Percentiles rank a stretch among this genome's conserved stretches.
phyloP scores from a whole-genome alignment of 2,329 filamentous ascomycete genomes.

The Nemania sp. region DNA sequence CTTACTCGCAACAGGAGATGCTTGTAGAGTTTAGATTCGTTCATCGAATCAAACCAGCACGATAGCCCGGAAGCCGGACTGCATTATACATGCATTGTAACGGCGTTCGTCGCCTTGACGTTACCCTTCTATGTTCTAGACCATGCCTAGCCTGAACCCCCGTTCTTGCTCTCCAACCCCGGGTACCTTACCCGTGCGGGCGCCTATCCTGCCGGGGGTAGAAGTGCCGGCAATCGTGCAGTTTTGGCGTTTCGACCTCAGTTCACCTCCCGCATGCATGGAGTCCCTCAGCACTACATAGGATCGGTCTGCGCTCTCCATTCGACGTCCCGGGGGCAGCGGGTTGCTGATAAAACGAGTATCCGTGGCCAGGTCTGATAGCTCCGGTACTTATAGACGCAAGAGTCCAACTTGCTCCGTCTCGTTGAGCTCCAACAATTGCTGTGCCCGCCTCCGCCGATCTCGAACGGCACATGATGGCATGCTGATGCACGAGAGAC shows the following conservation, averaged over 20 bases:
- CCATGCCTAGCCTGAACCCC: constrained; percentile 52
- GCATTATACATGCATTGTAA: constrained; percentile 9
- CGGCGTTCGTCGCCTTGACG: not conserved
- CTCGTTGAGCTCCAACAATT: constrained; percentile 63
- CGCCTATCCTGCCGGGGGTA: constrained; percentile 52
- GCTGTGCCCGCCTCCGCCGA: constrained; percentile 53
- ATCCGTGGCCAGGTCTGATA: constrained; percentile 50
- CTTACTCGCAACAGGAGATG: not conserved
- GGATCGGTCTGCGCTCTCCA: constrained; percentile 51
- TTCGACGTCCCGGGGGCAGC: constrained; percentile 51
- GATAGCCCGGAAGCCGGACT: not conserved
- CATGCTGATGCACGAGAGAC: constrained; percentile 61
- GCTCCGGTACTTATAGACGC: constrained; percentile 50
- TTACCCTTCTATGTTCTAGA: constrained; percentile 29
- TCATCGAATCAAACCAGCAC: not conserved
- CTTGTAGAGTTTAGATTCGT: not conserved
- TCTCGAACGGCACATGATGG: constrained; percentile 59
- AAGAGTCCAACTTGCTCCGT: constrained; percentile 59
- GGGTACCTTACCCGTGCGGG: constrained; percentile 51
- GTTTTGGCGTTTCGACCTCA: constrained; percentile 50
- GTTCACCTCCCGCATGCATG: constrained; percentile 56
- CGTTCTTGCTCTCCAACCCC: constrained; percentile 54
- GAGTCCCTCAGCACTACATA: constrained; percentile 51
- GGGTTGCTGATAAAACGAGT: constrained; percentile 53
- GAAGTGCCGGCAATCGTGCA: constrained; percentile 52